Evolutionary conservation across 148 eudicot species (phyloP), one percentile per base, ranked within the genome.

Genomic region (Talinum fruticosum): DNA sequence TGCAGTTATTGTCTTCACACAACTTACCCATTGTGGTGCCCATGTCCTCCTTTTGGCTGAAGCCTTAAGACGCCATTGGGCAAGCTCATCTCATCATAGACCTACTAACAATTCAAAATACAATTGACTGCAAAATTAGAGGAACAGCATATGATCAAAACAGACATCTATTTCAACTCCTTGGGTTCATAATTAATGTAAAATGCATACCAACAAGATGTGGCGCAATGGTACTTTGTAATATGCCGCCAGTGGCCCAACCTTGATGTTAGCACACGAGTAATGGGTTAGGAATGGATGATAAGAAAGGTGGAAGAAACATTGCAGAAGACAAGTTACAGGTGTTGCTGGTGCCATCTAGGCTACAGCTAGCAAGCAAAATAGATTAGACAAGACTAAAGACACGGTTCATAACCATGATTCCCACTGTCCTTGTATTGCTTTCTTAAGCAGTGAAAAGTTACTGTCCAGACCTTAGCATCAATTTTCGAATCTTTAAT

Each of bases 1-100:
- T 23, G 10, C 64, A 59, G 16, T 59, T 24, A 59, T 23, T n/a
- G 28, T 34, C 30, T 54, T 32, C 0, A 51, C 30, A 34, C 19
- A 70, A 49, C 85, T 74, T 91, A 96, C 99, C 99, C 99, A 29
- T 91, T 96, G 79, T 96, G 97, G 85, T 96, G 87, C 44, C 97
- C 97, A 85, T 91, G 95, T 76, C 99, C 98, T 85, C 91, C 99
- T 91, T 88, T 96, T 0, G 90, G 99, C 86, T 93, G 98, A 88
- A 96, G 86, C 86, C 95, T 93, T 75, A 96, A 80, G 80, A 96
- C 93, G 23, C 99, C 99, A 82, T 96, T 96, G 19, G 98, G 95
- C 76, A 96, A 83, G 90, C 93, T 96, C 98, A 91, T 96, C 87
- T 96, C 99, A 69, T 96, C 98, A 74, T 91, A 91, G 69, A 90